phyloP scores from a whole-genome alignment of 1,284 basidiomycete species.

The Pseudozyma sp. region DNA sequence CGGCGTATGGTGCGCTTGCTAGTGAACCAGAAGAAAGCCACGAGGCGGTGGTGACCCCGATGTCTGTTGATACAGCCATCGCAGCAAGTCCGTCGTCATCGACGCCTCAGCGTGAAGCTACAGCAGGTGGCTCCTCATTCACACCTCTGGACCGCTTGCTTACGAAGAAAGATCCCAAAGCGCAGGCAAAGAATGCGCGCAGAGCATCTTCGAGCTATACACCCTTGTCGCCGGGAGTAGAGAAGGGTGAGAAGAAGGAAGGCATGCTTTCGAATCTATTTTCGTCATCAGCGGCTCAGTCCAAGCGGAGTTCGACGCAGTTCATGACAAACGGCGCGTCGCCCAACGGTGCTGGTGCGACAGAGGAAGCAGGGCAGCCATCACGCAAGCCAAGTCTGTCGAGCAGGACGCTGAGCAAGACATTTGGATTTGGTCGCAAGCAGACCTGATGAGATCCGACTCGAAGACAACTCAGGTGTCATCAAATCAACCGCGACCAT shows the following conservation, averaged over 20 bases:
- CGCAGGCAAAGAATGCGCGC: conserved; percentile 34
- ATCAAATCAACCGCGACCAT: background rate
- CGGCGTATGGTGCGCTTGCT: conserved; percentile 6
- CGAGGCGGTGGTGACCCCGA: conserved; percentile 14
- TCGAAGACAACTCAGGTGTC: background rate
- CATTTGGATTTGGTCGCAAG: conserved; percentile 49
- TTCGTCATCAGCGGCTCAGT: conserved; percentile 23
- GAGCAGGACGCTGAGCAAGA: conserved; percentile 40
- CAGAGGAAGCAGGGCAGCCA: conserved; percentile 19
- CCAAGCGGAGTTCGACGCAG: conserved; percentile 40
- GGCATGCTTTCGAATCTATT: conserved; percentile 46
- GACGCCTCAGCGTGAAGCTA: conserved; percentile 15
- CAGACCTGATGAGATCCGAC: conserved; percentile 11
- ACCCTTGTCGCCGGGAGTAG: conserved; percentile 24
- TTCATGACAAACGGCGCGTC: conserved; percentile 9
- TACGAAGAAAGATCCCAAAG: conserved; percentile 52
- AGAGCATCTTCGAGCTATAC: conserved; percentile 42
- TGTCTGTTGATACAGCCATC: conserved; percentile 4
- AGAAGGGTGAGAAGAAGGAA: conserved; percentile 34
- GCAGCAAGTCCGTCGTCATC: background rate
- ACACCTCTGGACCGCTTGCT: conserved; percentile 50
- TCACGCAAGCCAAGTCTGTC: conserved; percentile 44
- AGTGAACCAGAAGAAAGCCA: conserved; percentile 17
- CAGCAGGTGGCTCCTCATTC: conserved; percentile 31
- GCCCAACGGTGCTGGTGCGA: conserved; percentile 6